Percentiles rank a stretch among this genome's conserved stretches.
Evolutionary conservation across 139 green algal species (phyloP).

Genomic region (Chlamydomonas asymmetrica): DNA sequence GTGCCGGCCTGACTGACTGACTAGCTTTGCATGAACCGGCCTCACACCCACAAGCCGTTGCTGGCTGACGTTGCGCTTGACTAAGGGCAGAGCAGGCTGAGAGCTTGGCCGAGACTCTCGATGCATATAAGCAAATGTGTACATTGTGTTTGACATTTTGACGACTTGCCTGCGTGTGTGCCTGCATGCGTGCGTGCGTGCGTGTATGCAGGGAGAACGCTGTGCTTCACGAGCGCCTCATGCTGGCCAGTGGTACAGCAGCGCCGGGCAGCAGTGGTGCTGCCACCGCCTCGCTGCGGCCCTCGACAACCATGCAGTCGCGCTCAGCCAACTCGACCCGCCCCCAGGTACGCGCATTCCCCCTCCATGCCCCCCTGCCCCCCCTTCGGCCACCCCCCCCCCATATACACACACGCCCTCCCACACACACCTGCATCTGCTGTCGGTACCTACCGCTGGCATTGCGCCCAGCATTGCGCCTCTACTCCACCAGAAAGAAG

Average conservation of each 20-base stretch:
- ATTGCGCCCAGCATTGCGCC: neutral
- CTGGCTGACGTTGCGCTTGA: neutral
- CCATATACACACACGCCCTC: neutral
- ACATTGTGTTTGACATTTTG: neutral
- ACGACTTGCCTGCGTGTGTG: neutral
- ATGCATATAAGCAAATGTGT: too few species aligned
- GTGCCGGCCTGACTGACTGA: too few species aligned
- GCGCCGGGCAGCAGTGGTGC: neutral
- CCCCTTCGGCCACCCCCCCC: neutral
- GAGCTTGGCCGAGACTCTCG: too few species aligned
- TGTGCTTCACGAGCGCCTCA: conserved; percentile 29
- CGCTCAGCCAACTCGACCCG: too few species aligned
- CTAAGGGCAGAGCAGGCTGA: too few species aligned
- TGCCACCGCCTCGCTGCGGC: neutral
- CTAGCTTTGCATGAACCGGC: too few species aligned
- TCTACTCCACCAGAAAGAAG: neutral
- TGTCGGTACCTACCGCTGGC: neutral
- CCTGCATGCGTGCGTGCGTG: neutral
- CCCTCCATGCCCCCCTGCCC: too few species aligned
- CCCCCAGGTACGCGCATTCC: neutral
- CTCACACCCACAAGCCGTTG: neutral
- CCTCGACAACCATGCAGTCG: neutral
- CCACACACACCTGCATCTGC: neutral
- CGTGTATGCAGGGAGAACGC: conserved; percentile 22
- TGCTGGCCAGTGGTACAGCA: neutral